These are phyloP conservation scores for Beauveria scarabaeidicola DNA, from an alignment of 2,329 filamentous ascomycete genomes.

Conservation along the genomic window DNA sequence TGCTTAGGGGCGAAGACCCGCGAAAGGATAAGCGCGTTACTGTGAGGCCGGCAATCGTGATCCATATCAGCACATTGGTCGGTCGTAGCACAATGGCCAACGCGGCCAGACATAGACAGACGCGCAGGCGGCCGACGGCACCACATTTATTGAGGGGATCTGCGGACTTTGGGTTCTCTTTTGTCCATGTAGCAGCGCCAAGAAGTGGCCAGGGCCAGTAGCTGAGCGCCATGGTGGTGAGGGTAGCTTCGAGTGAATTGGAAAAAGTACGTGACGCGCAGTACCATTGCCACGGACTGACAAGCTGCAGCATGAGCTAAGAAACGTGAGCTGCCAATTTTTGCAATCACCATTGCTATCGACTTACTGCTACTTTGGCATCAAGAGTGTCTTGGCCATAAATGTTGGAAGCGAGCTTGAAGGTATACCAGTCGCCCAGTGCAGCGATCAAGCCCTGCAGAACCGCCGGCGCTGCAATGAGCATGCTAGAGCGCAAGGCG, in stretches of 20 bases:
- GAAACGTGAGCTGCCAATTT: background rate
- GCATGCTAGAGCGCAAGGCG: constrained; percentile 51
- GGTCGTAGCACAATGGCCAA: constrained; percentile 79
- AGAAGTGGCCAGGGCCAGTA: constrained; percentile 81
- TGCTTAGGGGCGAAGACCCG: constrained; percentile 32
- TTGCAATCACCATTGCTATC: background rate
- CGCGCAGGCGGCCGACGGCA: constrained; percentile 29
- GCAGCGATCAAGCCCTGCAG: constrained; percentile 73
- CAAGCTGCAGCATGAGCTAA: constrained; percentile 29
- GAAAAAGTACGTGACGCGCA: constrained; percentile 89
- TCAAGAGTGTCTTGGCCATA: constrained; percentile 58
- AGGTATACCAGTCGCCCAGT: constrained; percentile 76
- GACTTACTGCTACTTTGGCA: constrained; percentile 61
- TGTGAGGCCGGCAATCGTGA: constrained; percentile 45
- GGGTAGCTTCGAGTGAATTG: constrained; percentile 83
- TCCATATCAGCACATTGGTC: constrained; percentile 84
- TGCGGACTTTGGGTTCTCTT: constrained; percentile 29
- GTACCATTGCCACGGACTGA: constrained; percentile 82
- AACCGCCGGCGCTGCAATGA: constrained; percentile 65
- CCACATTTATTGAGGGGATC: constrained; percentile 16
- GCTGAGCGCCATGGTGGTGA: constrained; percentile 71
- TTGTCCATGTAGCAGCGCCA: constrained; percentile 28
- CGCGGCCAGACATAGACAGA: constrained; percentile 67
- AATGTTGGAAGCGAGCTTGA: constrained; percentile 65
- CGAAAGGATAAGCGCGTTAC: constrained; percentile 32